A percentile compares a stretch with the other conserved stretches of the same genome.
phyloP scores from a whole-genome alignment of 1,284 basidiomycete species.

The Volvariella surrecta region DNA sequence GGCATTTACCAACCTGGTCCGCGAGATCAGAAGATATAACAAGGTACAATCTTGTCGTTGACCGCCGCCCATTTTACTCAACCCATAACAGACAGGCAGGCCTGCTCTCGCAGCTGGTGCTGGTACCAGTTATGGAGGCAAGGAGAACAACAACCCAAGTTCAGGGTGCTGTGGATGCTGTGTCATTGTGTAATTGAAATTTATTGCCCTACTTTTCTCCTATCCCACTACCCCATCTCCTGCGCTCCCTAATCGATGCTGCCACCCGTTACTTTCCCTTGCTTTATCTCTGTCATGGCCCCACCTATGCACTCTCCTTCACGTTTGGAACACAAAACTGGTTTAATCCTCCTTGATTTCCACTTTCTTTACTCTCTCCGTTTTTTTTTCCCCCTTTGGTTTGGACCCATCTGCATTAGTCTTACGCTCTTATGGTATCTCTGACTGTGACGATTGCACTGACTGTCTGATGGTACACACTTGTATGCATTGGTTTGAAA shows the following conservation, averaged over 20 bases:
- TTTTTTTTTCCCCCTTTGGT: too few relatives aligned
- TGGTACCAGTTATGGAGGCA: conserved; percentile 34
- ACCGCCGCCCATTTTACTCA: conserved; percentile 5
- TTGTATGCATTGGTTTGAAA: too few relatives aligned
- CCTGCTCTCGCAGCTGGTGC: conserved; percentile 36
- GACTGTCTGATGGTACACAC: too few relatives aligned
- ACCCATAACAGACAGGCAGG: conserved; percentile 40
- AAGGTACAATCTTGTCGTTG: conserved; percentile 41
- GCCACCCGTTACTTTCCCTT: not conserved
- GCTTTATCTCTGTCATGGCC: conserved; percentile 6
- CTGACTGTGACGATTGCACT: too few relatives aligned
- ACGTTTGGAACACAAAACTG: too few relatives aligned
- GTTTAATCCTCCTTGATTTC: too few relatives aligned
- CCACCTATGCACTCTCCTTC: not conserved
- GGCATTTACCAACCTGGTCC: conserved; percentile 94
- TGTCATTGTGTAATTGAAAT: conserved; percentile 46
- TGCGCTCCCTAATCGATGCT: not conserved
- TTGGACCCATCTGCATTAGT: too few relatives aligned
- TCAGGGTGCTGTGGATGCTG: conserved; percentile 70
- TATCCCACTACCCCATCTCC: not conserved
- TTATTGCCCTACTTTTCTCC: not conserved
- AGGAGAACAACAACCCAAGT: conserved; percentile 34
- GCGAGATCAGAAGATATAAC: conserved; percentile 96
- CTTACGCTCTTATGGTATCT: too few relatives aligned
- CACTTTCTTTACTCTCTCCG: too few relatives aligned